Evolutionary conservation across 2,329 filamentous ascomycete genomes (phyloP).

Genomic region (Bisporella sp.): DNA sequence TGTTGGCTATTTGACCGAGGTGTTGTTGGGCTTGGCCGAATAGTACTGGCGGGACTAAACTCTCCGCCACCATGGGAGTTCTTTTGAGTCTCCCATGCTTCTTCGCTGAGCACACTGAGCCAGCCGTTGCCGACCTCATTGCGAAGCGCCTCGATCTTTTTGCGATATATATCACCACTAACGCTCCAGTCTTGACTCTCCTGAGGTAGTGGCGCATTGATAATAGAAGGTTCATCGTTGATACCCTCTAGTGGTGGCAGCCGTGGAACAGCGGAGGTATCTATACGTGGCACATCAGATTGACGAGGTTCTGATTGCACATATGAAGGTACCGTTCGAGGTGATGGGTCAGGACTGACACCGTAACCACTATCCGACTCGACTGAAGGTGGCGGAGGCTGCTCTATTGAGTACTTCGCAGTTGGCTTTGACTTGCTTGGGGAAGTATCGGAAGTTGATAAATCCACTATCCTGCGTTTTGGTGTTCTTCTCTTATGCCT

Average conservation of each 20-base stretch:
- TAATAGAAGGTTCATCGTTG: slow-evolving; percentile 16
- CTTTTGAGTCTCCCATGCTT: slow-evolving; percentile 48
- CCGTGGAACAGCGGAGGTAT: slow-evolving; percentile 21
- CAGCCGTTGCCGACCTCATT: slow-evolving; percentile 83
- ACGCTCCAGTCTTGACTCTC: slow-evolving; percentile 52
- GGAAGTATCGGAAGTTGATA: slow-evolving; percentile 41
- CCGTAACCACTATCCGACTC: slow-evolving; percentile 23
- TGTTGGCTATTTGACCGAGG: slow-evolving; percentile 26
- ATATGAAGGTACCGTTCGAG: slow-evolving; percentile 23
- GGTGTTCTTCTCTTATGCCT: slow-evolving; percentile 51
- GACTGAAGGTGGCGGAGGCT: slow-evolving; percentile 9
- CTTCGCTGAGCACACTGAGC: slow-evolving; percentile 78
- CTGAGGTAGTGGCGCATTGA: slow-evolving; percentile 15
- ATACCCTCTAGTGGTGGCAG: slow-evolving; percentile 22
- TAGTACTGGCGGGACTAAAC: slow-evolving; percentile 22
- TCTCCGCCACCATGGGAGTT: slow-evolving; percentile 18
- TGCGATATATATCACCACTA: slow-evolving; percentile 72
- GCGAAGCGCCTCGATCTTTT: slow-evolving; percentile 80
- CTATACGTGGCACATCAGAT: slow-evolving; percentile 20
- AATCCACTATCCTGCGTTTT: slow-evolving; percentile 58
- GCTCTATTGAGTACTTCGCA: slow-evolving; percentile 18
- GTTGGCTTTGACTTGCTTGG: slow-evolving; percentile 15
- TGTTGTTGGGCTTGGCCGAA: slow-evolving; percentile 21
- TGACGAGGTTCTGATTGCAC: slow-evolving; percentile 22
- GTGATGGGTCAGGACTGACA: slow-evolving; percentile 24